Base-by-base conservation (phyloP, 805 yeast species). In the Teunomyces gatunensis region DNA sequence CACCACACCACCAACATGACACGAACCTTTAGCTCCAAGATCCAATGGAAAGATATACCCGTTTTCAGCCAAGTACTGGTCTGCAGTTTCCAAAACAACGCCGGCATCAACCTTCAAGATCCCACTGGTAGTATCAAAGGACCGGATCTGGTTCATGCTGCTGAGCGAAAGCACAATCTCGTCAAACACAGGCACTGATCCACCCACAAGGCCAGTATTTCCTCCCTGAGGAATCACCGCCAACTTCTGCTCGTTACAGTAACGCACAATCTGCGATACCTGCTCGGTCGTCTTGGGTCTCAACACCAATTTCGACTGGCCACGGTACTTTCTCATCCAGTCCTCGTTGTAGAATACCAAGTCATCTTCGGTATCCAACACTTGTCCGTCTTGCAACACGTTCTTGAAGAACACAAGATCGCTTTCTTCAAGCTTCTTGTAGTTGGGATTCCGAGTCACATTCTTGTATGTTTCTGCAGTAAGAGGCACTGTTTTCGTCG, bases 191-290 rank as follows among this genome's bases (percentile, higher is more conserved):
- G 97, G 97, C 15, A 84, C 81, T 4, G 96, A 86, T 4, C 97
- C 98, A 54, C 97, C 98, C 36, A 91, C 98, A 40, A 91, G 77
- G 23, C 97, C 97, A 1, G 97, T 92, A 68, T 92, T 91, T 56
- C 98, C 98, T 62, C 97, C 97, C 69, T 92, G 97, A 12, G 98
- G 97, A 7, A 89, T 96, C 42, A 91, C 82, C 0, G 97, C 96
- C 25, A 91, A 67, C 50, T 77, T 80, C 42, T 82, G 68, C 27
- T 84, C 87, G 60, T 87, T 86, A 73, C 96, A 89, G 68, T 89
- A 85, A 63, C 81, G 82, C 61, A 92, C 61, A 52, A 92, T 88
- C 56, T 81, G 61, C 2, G 91, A 76, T 13, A 92, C 84, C 65
- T 91, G 91, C 52, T 85, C 82, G 2, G 89, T 81, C 11, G 87